Percentiles rank a stretch among this genome's conserved stretches.
phyloP scores from a whole-genome alignment of 2,329 filamentous ascomycete genomes.

The Diplodia intermedia region DNA sequence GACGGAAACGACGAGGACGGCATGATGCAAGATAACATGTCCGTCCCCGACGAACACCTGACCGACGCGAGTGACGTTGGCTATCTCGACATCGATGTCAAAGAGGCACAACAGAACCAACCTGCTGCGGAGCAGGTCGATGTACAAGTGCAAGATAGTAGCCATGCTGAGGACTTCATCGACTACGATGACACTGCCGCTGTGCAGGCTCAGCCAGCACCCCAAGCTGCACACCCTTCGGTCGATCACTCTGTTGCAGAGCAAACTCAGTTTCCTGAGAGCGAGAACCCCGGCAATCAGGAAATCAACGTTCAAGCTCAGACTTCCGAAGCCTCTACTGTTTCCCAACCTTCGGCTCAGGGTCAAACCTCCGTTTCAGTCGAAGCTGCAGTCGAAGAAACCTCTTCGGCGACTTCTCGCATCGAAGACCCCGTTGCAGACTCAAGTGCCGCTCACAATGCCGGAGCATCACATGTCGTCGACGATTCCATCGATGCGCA shows the following conservation, averaged over 20 bases:
- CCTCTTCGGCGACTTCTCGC: neutral
- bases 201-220: neutral
- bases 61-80: conserved; percentile 35
- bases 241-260: neutral
- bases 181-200: conserved; percentile 31
- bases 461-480: neutral
- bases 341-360: neutral
- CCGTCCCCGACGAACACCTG: conserved; percentile 34
- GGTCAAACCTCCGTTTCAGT: conserved; percentile 1
- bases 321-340: neutral
- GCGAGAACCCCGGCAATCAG: neutral
- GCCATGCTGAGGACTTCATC: conserved; percentile 34
- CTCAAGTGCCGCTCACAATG: neutral
- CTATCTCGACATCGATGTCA: conserved; percentile 31
- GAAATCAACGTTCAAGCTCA: neutral
- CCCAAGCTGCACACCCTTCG: neutral
- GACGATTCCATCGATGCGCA: neutral
- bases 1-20: conserved; percentile 37
- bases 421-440: neutral
- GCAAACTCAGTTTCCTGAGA: neutral
- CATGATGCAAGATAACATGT: conserved; percentile 33
- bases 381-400: conserved; percentile 3
- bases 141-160: conserved; percentile 35
- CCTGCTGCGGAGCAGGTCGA: conserved; percentile 3
- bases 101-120: conserved; percentile 19